phyloP scores from a whole-genome alignment of 2,329 filamentous ascomycete genomes.

The Periconia sp. region DNA sequence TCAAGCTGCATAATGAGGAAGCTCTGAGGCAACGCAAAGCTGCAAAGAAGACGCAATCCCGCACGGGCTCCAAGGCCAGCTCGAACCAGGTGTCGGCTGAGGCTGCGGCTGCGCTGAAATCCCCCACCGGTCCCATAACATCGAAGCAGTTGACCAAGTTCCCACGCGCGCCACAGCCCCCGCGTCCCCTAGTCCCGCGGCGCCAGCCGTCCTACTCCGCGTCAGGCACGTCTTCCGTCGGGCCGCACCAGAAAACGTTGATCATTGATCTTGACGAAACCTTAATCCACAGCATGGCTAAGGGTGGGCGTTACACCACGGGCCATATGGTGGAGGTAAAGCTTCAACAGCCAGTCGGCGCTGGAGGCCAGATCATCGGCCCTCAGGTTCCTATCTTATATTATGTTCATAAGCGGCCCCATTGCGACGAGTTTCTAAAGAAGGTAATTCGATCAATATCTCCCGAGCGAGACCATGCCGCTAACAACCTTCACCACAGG shows the following conservation, averaged over 20 bases:
- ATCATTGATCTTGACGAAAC: constrained; percentile 97
- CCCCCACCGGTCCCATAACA: constrained; percentile 80
- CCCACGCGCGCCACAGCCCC: constrained; percentile 86
- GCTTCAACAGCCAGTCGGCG: constrained; percentile 73
- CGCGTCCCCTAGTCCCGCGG: constrained; percentile 85
- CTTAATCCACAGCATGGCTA: constrained; percentile 96
- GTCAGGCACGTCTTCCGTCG: constrained; percentile 39
- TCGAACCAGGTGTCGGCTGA: constrained; percentile 47
- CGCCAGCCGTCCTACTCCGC: constrained; percentile 84
- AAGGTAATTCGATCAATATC: constrained; percentile 61
- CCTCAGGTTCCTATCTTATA: constrained; percentile 97
- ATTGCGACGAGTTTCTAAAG: constrained; percentile 95
- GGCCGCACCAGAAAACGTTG: constrained; percentile 77
- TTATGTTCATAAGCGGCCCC: constrained; percentile 96
- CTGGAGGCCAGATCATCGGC: constrained; percentile 71
- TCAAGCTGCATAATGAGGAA: constrained; percentile 86
- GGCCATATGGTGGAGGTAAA: constrained; percentile 99
- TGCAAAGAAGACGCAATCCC: constrained; percentile 66
- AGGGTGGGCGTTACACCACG: constrained; percentile 92
- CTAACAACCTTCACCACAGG: constrained; percentile 53
- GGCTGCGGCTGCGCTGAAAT: constrained; percentile 78
- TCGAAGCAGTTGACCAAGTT: constrained; percentile 78
- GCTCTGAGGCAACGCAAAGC: constrained; percentile 75
- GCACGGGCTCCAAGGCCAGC: constrained; percentile 26
- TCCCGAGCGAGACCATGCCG: constrained; percentile 7